Evolutionary conservation across 2,329 filamentous ascomycete genomes (phyloP), one percentile per base, ranked within the genome.

Genomic region (Cordyceps farinosa): DNA sequence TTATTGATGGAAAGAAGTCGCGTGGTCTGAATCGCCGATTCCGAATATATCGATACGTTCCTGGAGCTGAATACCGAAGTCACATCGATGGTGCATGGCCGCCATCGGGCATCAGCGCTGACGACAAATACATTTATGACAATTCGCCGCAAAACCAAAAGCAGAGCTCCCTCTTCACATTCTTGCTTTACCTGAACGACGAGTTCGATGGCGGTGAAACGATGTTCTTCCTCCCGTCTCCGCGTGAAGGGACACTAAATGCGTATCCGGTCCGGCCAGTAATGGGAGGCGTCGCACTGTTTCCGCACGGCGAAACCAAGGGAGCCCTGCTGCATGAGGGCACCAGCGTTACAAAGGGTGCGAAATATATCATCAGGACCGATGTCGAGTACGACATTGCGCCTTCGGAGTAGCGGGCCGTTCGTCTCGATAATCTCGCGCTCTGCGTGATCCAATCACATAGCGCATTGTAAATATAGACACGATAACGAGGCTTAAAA

Each of bases 1-100:
- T 75, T 0, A 76, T 89, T 1, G 79, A 80, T 15, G 87, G 87
- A 0, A 83, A 82, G 42, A 71, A 77, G 29, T 86, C 84, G 0
- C 79, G 87, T 5, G 87, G 88, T 0, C 77, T 91, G 62, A 91
- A 91, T 68, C 79, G 88, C 1, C 82, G 88, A 6, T 91, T 90
- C 75, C 81, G 88, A 22, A 87, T 90, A 0, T 91, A 91, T 66
- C 80, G 88, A 68, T 91, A 91, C 64, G 87, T 90, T 0, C 87
- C 88, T 1, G 88, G 88, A 1, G 88, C 88, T 0, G 88, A 90
- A 70, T 91, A 91, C 69, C 78, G 88, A 8, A 86, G 84, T 64
- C 88, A 90, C 67, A 90, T 91, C 64, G 80, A 91, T 67, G 88
- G 88, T 8, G 88, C 88, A 0, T 91, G 88, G 88, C 88, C 88